Base-by-base conservation (phyloP, 805 yeast species). In the Saturnispora bothae region DNA sequence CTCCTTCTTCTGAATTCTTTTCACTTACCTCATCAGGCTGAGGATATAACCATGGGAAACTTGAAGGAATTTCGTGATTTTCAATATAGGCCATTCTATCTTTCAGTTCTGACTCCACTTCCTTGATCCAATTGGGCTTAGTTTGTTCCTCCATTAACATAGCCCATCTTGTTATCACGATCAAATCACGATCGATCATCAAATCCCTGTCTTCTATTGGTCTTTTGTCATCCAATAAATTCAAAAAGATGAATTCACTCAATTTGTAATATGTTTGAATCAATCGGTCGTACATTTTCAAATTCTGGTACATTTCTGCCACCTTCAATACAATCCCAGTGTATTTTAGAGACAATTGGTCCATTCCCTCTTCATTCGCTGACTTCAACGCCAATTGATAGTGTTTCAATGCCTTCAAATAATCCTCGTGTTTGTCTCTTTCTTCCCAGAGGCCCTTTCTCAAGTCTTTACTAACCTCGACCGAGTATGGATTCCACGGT, bases 321-420 rank as follows among this genome's bases (percentile, higher is more conserved):
- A 84, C 64, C 51, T 88, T 84, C 55, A 89, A 65, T 51, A 88
- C 94, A 38, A 89, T 73, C 0, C 96, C 96, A 0, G 96, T 88
- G 56, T 83, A 88, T 51, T 83, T 89, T 51, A 84, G 92, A 40
- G 75, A 66, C 23, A 81, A 48, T 9, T 69, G 69, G 44, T 73
- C 71, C 60, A 84, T 54, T 0, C 66, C 66, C 0, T 66, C 67
- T 20, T 66, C 61, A 27, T 76, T 69, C 28, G 85, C 78, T 44
- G 72, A 68, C 21, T 73, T 66, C 20, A 86, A 60, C 0, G 95
- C 95, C 45, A 79, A 78, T 31, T 83, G 68, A 57, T 88, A 89
- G 48, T 69, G 66, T 41, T 71, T 69, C 42, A 85, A 62, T 0
- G 96, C 95, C 43, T 73, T 63, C 38, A 69, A 65, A 57, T 71